Evolutionary conservation across 2,329 filamentous ascomycete genomes (phyloP), one percentile per base, ranked within the genome.

Genomic region (Colletotrichum aenigma): DNA sequence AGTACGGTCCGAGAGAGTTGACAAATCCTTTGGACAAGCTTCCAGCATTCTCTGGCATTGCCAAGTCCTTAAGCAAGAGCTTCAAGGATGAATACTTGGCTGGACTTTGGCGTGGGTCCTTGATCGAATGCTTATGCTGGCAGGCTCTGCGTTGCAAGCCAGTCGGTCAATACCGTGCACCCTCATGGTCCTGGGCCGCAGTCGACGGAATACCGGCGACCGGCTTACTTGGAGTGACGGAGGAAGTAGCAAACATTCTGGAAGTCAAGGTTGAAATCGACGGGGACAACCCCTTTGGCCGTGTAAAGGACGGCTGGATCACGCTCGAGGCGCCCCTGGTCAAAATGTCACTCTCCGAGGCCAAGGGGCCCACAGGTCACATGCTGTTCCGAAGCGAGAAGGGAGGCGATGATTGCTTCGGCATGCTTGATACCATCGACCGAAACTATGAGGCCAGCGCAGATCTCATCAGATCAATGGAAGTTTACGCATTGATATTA

Each of bases 21-120:
- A 79, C 79, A 0, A 71, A 79, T 1, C 34, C 64, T 5, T 32
- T 67, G 0, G 82, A 84, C 56, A 80, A 79, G 24, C 77, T 84
- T 6, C 80, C 81, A 0, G 82, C 81, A 2, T 79, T 84, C 48
- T 82, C 81, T 4, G 82, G 81, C 1, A 74, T 83, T 26, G 83
- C 82, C 0, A 77, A 75, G 6, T 70, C 76, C 6, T 61, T 83
- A 38, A 78, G 78, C 34, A 71, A 76, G 38, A 77, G 71, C 4
- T 78, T 77, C 7, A 68, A 70, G 0, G 79, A 79, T 16, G 65
- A 79, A 10, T 84, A 83, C 64, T 71, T 78, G 2, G 82, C 82
- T 1, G 81, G 82, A 1, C 52, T 84, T 24, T 84, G 82, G 82
- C 60, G 72, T 13, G 26, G 36, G 6, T 65, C 32, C 3, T 38